phyloP scores from a whole-genome alignment of 768 basidiomycete genomes.

The Gloeophyllum trabeum region DNA sequence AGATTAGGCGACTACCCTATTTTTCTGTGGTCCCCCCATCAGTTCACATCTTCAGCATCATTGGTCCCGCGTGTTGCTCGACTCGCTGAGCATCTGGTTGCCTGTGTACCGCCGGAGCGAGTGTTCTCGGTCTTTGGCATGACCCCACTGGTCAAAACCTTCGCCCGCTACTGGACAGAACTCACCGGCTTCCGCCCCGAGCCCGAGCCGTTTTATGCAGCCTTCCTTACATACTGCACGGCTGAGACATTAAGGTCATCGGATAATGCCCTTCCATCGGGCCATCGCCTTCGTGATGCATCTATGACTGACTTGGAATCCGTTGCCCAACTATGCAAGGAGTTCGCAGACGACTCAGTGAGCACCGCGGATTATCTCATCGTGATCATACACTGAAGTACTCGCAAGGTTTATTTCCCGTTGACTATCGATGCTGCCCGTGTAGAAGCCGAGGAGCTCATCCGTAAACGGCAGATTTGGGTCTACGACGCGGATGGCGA shows the following conservation, averaged over 20 bases:
- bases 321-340: conserved; percentile 37
- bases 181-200: conserved; percentile 28
- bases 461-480: conserved; percentile 42
- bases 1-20: no score
- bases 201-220: conserved; percentile 45
- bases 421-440: conserved; percentile 30
- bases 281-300: conserved; percentile 18
- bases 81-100: conserved; percentile 29
- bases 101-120: conserved; percentile 23
- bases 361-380: no score
- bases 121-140: conserved; percentile 61
- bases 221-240: conserved; percentile 44
- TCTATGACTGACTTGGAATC: conserved; percentile 24
- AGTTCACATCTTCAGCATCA: no score
- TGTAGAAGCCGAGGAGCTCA: conserved; percentile 38
- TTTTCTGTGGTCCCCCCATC: no score
- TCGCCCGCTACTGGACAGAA: conserved; percentile 36
- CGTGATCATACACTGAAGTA: no score
- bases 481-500: conserved; percentile 39
- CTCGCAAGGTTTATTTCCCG: no score
- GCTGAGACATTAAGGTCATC: conserved; percentile 15
- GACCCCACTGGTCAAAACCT: conserved; percentile 29
- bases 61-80: conserved; percentile 29
- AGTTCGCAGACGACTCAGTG: conserved; percentile 42
- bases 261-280: background rate